A percentile compares a stretch with the other conserved stretches of the same genome.
Conservation (phyloP, 1,284 basidiomycete genomes). For the Sporisorium graminicola region DNA sequence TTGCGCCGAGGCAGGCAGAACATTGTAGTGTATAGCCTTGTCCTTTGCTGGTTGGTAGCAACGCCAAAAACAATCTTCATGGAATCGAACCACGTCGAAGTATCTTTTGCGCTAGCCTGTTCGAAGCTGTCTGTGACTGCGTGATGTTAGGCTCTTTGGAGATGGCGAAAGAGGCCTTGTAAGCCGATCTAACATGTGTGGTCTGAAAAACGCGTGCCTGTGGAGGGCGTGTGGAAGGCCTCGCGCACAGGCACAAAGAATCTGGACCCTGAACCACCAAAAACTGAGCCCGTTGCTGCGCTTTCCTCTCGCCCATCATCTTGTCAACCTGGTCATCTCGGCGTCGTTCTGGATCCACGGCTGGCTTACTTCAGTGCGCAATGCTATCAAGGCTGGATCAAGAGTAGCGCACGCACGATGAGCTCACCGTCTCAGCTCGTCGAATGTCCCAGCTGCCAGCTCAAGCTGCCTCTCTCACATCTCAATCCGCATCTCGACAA, state of each 20-base stretch:
- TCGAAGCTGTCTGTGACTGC: not conserved
- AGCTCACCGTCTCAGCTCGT: conserved; percentile 48
- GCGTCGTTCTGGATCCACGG: not conserved
- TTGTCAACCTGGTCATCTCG: not conserved
- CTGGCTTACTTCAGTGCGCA: not conserved
- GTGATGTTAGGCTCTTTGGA: not conserved
- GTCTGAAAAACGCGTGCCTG: not conserved
- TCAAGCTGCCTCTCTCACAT: conserved; percentile 44
- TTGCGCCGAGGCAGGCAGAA: not conserved
- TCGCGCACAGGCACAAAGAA: conserved; percentile 3
- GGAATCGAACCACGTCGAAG: not conserved
- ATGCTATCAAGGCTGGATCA: not conserved
- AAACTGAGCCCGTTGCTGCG: conserved; percentile 4
- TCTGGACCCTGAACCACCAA: not conserved
- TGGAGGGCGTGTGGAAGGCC: not conserved
- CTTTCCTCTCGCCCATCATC: conserved; percentile 1
- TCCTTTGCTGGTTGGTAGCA: not conserved
- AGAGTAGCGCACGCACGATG: conserved; percentile 8
- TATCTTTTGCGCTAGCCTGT: not conserved
- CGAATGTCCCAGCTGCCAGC: conserved; percentile 57
- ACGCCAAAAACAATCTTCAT: not conserved
- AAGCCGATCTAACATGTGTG: not conserved
- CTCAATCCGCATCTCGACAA: conserved; percentile 64
- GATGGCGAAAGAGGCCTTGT: not conserved
- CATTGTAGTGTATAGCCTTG: not conserved